Conservation (phyloP, 306 rosid species). For the Lathyrus tuberosus region DNA sequence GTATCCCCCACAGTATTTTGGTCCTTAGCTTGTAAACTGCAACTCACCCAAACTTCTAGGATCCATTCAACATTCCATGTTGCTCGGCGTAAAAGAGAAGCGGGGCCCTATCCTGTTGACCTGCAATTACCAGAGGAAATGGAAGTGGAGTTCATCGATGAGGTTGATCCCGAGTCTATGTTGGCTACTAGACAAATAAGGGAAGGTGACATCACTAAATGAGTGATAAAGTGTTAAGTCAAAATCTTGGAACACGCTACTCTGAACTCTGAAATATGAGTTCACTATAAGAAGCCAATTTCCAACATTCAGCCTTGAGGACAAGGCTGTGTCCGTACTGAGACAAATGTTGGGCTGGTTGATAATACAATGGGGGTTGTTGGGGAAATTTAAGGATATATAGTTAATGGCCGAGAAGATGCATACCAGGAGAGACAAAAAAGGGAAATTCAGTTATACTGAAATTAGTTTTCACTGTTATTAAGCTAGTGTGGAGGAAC, state of each 20-base stretch:
- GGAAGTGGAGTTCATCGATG: neutral
- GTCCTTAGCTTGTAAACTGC: neutral
- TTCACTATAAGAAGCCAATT: neutral
- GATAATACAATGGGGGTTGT: neutral
- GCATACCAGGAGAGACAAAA: slow-evolving; percentile 1
- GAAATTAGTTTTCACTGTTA: neutral
- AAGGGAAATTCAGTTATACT: neutral
- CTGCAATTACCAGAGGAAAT: neutral
- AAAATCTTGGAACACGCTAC: neutral
- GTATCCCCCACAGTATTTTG: neutral
- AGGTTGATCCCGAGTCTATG: neutral
- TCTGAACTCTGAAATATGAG: neutral
- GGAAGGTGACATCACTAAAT: slow-evolving; percentile 3
- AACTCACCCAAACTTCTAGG: neutral
- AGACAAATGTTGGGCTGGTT: neutral
- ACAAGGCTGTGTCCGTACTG: neutral
- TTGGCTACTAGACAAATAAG: neutral
- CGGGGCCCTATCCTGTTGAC: neutral
- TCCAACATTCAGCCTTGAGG: neutral
- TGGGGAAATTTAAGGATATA: slow-evolving; percentile 9
- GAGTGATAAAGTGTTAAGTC: neutral
- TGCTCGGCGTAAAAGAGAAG: neutral
- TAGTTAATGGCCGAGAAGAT: slow-evolving; percentile 6
- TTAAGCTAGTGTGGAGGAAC: neutral
- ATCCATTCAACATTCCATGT: neutral